phyloP scores from a whole-genome alignment of 768 basidiomycete genomes.

The Lactarius indigo region DNA sequence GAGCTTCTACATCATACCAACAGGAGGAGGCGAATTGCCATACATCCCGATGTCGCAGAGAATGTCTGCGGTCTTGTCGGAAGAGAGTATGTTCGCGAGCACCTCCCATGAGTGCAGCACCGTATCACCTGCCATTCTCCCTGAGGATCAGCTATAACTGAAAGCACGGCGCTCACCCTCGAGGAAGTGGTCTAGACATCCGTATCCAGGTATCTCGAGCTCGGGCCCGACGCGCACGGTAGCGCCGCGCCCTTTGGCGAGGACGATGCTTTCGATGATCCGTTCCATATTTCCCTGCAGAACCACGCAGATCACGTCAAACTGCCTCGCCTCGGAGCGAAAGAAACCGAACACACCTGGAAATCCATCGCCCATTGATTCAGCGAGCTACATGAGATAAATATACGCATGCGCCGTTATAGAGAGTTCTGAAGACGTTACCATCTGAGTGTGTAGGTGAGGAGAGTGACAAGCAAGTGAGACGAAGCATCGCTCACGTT shows the following conservation, averaged over 20 bases:
- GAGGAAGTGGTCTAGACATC: conserved; percentile 95
- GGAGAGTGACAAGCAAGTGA: background rate
- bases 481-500: conserved; percentile 52
- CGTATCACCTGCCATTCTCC: conserved; percentile 71
- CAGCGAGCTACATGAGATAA: conserved; percentile 58
- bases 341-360: conserved; percentile 48
- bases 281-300: conserved; percentile 87
- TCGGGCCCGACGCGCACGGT: conserved; percentile 94
- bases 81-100: conserved; percentile 81
- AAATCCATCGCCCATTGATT: conserved; percentile 99
- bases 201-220: conserved; percentile 96
- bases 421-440: conserved; percentile 24
- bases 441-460: conserved; percentile 11
- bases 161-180: conserved; percentile 57
- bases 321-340: background rate
- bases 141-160: background rate
- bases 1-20: background rate
- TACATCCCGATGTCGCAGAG: conserved; percentile 97
- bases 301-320: background rate
- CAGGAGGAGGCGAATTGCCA: background rate
- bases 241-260: conserved; percentile 87
- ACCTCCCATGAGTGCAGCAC: conserved; percentile 98
- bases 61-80: conserved; percentile 77
- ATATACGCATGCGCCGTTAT: background rate
- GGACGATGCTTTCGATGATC: conserved; percentile 80